phyloP scores from a whole-genome alignment of 2,329 filamentous ascomycete genomes.

The Phialocephala subalpina region DNA sequence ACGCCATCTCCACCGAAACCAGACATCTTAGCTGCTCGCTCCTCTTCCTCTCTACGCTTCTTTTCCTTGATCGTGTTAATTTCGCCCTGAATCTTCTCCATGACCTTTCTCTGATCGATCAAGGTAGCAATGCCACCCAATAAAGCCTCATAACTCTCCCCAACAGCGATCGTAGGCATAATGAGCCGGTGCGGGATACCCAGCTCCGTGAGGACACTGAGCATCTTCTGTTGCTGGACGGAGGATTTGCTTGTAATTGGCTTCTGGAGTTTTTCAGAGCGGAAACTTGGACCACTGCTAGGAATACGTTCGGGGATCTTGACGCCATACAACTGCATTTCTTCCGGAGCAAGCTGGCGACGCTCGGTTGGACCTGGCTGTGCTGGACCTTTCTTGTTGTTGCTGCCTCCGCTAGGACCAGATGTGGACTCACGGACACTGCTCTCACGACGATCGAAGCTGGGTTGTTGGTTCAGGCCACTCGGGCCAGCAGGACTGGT shows the following conservation, averaged over 20 bases:
- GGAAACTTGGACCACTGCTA: slow-evolving; percentile 83
- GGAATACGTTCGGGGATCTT: slow-evolving; percentile 85
- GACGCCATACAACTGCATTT: slow-evolving; percentile 84
- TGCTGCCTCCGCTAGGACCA: slow-evolving; percentile 44
- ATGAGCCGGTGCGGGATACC: slow-evolving; percentile 74
- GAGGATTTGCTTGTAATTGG: slow-evolving; percentile 80
- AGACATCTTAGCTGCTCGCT: slow-evolving; percentile 31
- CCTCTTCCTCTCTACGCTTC: slow-evolving; percentile 48
- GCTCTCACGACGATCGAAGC: slow-evolving; percentile 48
- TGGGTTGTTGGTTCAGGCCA: slow-evolving; percentile 42
- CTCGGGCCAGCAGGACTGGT: slow-evolving; percentile 50
- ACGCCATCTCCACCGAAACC: slow-evolving; percentile 49
- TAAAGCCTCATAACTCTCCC: slow-evolving; percentile 74
- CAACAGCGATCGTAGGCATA: slow-evolving; percentile 78
- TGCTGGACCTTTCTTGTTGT: slow-evolving; percentile 44
- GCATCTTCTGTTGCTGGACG: slow-evolving; percentile 79
- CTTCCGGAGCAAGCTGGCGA: slow-evolving; percentile 75
- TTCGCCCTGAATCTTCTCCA: slow-evolving; percentile 79
- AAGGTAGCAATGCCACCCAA: slow-evolving; percentile 72
- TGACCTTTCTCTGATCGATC: slow-evolving; percentile 76
- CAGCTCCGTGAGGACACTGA: slow-evolving; percentile 74
- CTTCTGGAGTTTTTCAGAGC: slow-evolving; percentile 83
- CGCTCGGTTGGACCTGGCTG: slow-evolving; percentile 56
- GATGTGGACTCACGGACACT: slow-evolving; percentile 44
- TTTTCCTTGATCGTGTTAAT: slow-evolving; percentile 66